Percentiles rank a stretch among this genome's conserved stretches.
phyloP scores from a whole-genome alignment of 2,329 filamentous ascomycete species.

The Penicillium sp. region DNA sequence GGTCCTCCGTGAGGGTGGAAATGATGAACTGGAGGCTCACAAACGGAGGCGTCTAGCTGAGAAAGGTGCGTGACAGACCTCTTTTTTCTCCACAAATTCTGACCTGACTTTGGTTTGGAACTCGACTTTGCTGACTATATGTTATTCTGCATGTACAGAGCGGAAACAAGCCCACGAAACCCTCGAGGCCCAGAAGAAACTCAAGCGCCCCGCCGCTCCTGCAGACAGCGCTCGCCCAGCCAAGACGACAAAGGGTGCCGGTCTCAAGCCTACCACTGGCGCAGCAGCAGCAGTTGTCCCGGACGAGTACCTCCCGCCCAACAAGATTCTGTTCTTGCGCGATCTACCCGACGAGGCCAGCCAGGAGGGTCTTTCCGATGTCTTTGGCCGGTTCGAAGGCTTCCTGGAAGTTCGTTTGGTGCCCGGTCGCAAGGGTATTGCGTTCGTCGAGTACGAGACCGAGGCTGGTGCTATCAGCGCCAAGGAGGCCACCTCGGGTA shows the following conservation, averaged over 20 bases:
- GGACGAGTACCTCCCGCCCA: constrained; percentile 97
- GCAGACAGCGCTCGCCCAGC: constrained; percentile 62
- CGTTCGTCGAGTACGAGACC: constrained; percentile 94
- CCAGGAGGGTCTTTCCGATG: constrained; percentile 75
- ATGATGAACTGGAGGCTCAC: constrained; percentile 85
- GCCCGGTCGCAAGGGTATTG: constrained; percentile 83
- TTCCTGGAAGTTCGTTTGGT: constrained; percentile 93
- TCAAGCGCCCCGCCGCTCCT: constrained; percentile 67
- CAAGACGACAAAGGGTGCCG: constrained; percentile 73
- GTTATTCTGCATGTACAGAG: constrained; percentile 51
- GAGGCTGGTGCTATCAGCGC: constrained; percentile 89
- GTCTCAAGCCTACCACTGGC: constrained; percentile 76
- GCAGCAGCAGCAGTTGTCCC: constrained; percentile 76
- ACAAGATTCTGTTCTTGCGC: constrained; percentile 95
- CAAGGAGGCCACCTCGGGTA: constrained; percentile 90
- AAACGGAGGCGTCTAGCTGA: constrained; percentile 83
- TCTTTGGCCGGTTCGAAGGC: constrained; percentile 90
- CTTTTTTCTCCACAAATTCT: background rate
- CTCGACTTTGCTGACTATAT: constrained; percentile 13
- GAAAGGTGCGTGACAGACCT: constrained; percentile 69
- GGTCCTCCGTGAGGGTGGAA: constrained; percentile 73
- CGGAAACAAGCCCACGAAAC: constrained; percentile 83
- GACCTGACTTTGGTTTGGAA: background rate
- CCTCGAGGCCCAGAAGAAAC: constrained; percentile 76
- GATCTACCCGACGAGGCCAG: constrained; percentile 88